Evolutionary conservation across 2,329 filamentous ascomycete species (phyloP).

Genomic region (Curvularia sp.): DNA sequence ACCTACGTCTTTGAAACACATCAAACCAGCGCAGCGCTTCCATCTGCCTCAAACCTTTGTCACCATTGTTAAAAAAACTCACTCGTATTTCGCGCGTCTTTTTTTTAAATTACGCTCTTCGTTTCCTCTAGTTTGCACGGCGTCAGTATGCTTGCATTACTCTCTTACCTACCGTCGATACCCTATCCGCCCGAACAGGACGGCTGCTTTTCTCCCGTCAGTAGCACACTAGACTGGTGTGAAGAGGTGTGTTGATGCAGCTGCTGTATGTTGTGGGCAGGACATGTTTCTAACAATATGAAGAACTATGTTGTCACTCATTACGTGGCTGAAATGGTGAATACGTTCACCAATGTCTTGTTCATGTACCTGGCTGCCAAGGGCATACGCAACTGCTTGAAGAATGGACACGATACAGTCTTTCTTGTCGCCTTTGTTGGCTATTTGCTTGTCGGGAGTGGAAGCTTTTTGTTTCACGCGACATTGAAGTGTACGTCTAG

Average conservation of each 20-base stretch:
- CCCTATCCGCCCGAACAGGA: conserved; percentile 60
- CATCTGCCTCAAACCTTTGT: not conserved
- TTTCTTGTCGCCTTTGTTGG: conserved; percentile 73
- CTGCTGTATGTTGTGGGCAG: not conserved
- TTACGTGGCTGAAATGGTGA: conserved; percentile 80
- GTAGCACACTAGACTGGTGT: conserved; percentile 79
- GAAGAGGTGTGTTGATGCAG: conserved; percentile 67
- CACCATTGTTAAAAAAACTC: conserved; percentile 1
- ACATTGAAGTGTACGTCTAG: conserved; percentile 65
- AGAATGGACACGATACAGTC: conserved; percentile 75
- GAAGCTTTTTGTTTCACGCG: conserved; percentile 69
- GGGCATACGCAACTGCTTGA: conserved; percentile 76
- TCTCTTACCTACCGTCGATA: conserved; percentile 54
- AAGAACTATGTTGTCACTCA: conserved; percentile 78
- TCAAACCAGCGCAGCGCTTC: not conserved
- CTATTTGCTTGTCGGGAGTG: conserved; percentile 67
- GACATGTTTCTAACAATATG: conserved; percentile 12
- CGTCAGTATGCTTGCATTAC: conserved; percentile 39
- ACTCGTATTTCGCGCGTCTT: not conserved
- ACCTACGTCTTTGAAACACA: not conserved
- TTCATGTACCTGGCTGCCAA: conserved; percentile 81
- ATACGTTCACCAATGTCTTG: conserved; percentile 80
- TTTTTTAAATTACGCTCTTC: too few relatives aligned
- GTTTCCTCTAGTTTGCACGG: not conserved
- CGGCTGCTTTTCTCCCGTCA: conserved; percentile 74